Conservation (phyloP, 495 filamentous ascomycete genomes). For the Penicillium arizonense region DNA sequence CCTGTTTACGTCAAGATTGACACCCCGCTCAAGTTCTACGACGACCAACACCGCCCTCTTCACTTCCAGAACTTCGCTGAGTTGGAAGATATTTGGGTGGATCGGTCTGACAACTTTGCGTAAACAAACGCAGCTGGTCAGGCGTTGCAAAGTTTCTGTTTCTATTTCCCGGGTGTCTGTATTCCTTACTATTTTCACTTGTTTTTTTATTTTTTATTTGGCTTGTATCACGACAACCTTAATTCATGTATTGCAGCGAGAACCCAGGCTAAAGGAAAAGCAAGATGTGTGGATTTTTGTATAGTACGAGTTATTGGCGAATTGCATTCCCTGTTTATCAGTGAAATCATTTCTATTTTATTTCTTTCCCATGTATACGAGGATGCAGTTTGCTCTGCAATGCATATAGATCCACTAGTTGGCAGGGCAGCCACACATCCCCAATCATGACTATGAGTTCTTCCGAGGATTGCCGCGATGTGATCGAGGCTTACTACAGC, state of each 20-base stretch:
- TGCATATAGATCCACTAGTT: constrained; percentile 2
- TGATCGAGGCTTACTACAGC: background rate
- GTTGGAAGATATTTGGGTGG: constrained; percentile 86
- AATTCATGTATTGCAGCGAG: constrained; percentile 28
- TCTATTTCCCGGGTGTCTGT: constrained; percentile 9
- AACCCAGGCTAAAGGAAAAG: constrained; percentile 16
- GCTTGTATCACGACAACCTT: constrained; percentile 24
- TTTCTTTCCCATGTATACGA: constrained; percentile 10
- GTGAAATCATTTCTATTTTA: background rate
- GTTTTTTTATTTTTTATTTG: constrained; percentile 10
- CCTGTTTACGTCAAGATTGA: constrained; percentile 89
- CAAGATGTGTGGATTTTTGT: constrained; percentile 6
- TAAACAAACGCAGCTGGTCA: constrained; percentile 34
- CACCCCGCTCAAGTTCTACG: constrained; percentile 86
- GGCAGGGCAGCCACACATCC: background rate
- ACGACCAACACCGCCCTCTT: constrained; percentile 84
- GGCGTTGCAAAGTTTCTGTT: constrained; percentile 23
- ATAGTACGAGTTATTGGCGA: constrained; percentile 8
- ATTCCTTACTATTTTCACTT: constrained; percentile 13
- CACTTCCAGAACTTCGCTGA: constrained; percentile 96
- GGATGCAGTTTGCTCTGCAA: constrained; percentile 11
- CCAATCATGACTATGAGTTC: background rate
- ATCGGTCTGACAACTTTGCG: constrained; percentile 83
- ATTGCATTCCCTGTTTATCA: background rate
- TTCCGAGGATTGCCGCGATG: background rate